Evolutionary conservation across 2,329 filamentous ascomycete species (phyloP), one percentile per base, ranked within the genome.

Genomic region (Ceratocystis cubensis): DNA sequence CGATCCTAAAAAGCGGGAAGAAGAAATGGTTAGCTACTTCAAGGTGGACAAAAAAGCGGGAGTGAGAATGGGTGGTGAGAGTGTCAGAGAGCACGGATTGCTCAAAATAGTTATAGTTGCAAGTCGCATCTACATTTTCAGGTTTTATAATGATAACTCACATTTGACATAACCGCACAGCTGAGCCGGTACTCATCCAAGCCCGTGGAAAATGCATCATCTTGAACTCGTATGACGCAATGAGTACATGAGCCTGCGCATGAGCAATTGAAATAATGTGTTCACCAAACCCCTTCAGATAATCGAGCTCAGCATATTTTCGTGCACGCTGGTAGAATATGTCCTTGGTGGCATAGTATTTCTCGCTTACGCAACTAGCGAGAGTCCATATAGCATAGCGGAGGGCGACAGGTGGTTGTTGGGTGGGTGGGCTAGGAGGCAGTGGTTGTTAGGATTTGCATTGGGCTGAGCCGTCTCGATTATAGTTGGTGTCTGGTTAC

Each of bases 371-470:
- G 4, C 89, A 88, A 69, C 91, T 92, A n/a, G 93, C 91, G 72
- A 91, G 78, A n/a, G 88, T 89, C 93, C 93, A 97, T 81, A 97
- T 95, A 66, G 89, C 91, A 76, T 99, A 99, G 71, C 94, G 86
- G 63, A 99, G 78, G 70, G 88, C 91, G 37, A 96, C 85, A 0
- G 93, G 91, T 1, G 94, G 93, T 30, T 93, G 85, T 78, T 91
- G 87, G 69, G 86, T 86, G 20, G 91, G 91, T n/a, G 90, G 84
- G 65, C 84, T 86, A 68, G 70, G 61, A 69, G 68, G 63, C 41
- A 63, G 17, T 1, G 28, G 5, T 8, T 41, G 37, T 41, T 41
- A 41, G 37, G 37, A 41, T 15, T 41, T 41, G 37, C 3, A 41
- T 41, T 41, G 37, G 37, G 10, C 37, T 15, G 10, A 10, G 37